A percentile compares a stretch with the other conserved stretches of the same genome.
Evolutionary conservation across 2,329 filamentous ascomycete genomes (phyloP).

Genomic region (Paecilomyces formosus): DNA sequence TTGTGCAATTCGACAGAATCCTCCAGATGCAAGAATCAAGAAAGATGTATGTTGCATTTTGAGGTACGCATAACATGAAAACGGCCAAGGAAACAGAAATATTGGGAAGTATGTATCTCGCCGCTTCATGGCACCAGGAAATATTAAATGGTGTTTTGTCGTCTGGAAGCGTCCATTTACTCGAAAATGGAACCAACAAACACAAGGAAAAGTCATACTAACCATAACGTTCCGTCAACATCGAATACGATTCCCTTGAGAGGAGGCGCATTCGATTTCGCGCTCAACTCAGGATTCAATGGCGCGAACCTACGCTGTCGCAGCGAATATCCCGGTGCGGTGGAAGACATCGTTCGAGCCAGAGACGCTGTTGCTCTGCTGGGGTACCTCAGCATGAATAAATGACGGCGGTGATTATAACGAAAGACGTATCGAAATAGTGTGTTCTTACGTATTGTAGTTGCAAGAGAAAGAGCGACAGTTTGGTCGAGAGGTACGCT

Average conservation of each 20-base stretch:
- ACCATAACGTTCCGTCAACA: slow-evolving; percentile 93
- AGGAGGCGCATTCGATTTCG: slow-evolving; percentile 27
- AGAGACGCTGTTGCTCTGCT: background rate
- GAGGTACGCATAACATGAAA: background rate
- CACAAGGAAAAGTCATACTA: slow-evolving; percentile 26
- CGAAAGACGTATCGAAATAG: background rate
- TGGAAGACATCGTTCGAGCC: background rate
- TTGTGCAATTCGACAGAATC: background rate
- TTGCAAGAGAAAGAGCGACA: background rate
- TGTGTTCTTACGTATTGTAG: background rate
- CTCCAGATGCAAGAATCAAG: background rate
- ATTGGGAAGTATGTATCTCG: background rate
- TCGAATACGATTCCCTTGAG: slow-evolving; percentile 70
- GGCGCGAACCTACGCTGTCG: slow-evolving; percentile 44
- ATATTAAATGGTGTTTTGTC: too few relatives aligned
- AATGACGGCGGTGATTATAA: background rate
- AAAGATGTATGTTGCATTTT: background rate
- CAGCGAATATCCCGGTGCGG: background rate
- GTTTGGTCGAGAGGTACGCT: background rate
- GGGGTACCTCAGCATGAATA: background rate
- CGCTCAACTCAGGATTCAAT: slow-evolving; percentile 28
- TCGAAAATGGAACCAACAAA: background rate
- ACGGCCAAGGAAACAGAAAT: background rate
- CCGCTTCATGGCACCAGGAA: too few relatives aligned
- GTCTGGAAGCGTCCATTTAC: background rate